Base-by-base conservation (phyloP, 108 stramenopile genomes). In the Fistulifera pelliculosa region DNA sequence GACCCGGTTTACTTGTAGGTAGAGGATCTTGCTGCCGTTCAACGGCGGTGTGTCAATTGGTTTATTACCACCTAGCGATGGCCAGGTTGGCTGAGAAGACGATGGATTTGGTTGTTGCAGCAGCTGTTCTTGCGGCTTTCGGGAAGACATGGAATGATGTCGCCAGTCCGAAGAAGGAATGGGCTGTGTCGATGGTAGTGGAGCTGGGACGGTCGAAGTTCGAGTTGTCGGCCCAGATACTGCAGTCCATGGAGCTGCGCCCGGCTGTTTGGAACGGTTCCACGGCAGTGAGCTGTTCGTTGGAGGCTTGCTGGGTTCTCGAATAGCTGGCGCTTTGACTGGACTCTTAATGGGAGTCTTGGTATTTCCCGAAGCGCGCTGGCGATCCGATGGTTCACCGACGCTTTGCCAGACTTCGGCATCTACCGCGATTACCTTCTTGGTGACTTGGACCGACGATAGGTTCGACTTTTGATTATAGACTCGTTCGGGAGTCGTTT, bases 71-170 rank as follows among this genome's bases (percentile, higher is more conserved):
- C 26, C 53, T 14, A 54, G 28, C 5, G 53, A 39, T 11, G 53
- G 53, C 53, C 53, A 54, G 15, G 18, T 21, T 17, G 53, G 53
- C 4, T 25, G 38, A 1, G 27, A n/a, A n/a, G n/a, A 31, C 31
- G 27, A 25, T 13, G 38, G 28, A 2, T 25, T n/a, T 14, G 31
- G 4, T n/a, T 2, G 17, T 31, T 54, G 53, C 16, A 16, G 53
- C 14, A 4, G 2, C 27, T 35, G 1, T 2, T 8, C 18, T 4
- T 26, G 6, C 10, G 18, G 53, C 35, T 26, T 18, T 39, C 53
- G 27, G 10, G 53, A 28, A 54, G 27, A n/a, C 53, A 54, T 54
- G 14, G 38, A 12, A 54, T 54, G 53, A 19, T 54, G 31, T 28
- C 38, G 28, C 53, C 53, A 54, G 14, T 54, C 53, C 17, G 53